Evolutionary conservation across 106 monocot species (phyloP), one percentile per base, ranked within the genome.

Genomic region (Dioscorea zingiberensis): DNA sequence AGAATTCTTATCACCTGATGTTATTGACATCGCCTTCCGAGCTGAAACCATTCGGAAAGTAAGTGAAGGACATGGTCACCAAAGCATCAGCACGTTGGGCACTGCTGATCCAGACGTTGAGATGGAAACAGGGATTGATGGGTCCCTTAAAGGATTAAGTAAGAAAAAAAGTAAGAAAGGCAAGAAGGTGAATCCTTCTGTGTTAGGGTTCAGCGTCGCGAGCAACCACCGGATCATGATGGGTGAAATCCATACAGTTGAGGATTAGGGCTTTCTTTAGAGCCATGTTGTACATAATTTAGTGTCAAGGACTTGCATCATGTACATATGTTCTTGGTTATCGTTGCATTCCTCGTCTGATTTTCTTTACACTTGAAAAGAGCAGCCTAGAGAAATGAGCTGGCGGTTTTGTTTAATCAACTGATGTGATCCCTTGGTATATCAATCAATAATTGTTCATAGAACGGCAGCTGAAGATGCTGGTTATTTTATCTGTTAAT

Each of bases 201-300:
- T 93, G 22, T 62, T 93, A 63, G 98, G 89, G 28, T 99, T 93
- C 66, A 93, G 77, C 60, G 82, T 93, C 4, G 89, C 93, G 15
- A 93, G 92, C 61, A 99, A 86, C 80, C n/a, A n/a, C n/a, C 76
- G 93, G 25, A 99, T 99, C 58, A 93, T 99, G 98, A 89, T 82
- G 98, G 98, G 98, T 64, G 98, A 99, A 58, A 99, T 99, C 47
- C 98, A 99, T 64, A 79, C 49, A 27, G 56, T 78, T 11, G 98
- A 92, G 5, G 85, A 92, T 21, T 90, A 86, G 71, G 58, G 4
- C 18, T 19, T 13, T 15, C 51, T 51, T n/a, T n/a, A n/a, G n/a
- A n/a, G n/a, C n/a, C n/a, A n/a, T n/a, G n/a, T n/a, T n/a, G n/a
- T n/a, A n/a, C n/a, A n/a, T n/a, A n/a, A n/a, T n/a, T n/a, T n/a